These are phyloP conservation scores for Camelina laxa DNA, from an alignment of 345 rosid genomes.

Conservation along the genomic window DNA sequence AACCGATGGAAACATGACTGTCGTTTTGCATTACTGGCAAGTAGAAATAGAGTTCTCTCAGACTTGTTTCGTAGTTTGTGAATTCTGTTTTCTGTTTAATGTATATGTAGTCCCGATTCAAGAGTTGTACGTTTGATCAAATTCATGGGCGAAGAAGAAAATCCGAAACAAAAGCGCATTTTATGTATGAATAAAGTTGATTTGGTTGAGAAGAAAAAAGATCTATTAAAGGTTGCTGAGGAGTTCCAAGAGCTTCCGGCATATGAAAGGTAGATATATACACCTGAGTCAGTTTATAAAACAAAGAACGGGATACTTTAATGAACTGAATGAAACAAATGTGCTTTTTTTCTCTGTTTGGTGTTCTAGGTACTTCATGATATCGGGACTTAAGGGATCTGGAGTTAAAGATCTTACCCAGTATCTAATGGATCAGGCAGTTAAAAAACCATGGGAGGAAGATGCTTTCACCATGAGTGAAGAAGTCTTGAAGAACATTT, in stretches of 20 bases:
- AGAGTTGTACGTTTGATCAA: slow-evolving; percentile 78
- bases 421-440: slow-evolving; percentile 85
- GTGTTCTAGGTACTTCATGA: slow-evolving; percentile 73
- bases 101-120: slow-evolving; percentile 65
- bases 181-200: slow-evolving; percentile 95
- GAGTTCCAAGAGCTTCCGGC: slow-evolving; percentile 84
- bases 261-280: slow-evolving; percentile 64
- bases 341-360: slow-evolving; percentile 8
- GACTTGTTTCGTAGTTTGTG: slow-evolving; percentile 1
- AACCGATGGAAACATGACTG: not conserved
- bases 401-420: slow-evolving; percentile 77
- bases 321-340: not conserved
- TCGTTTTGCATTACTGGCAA: not conserved
- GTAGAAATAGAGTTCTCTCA: not conserved
- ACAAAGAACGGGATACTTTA: not conserved
- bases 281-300: not conserved
- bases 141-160: slow-evolving; percentile 66
- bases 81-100: slow-evolving; percentile 25
- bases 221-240: slow-evolving; percentile 69
- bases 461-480: slow-evolving; percentile 79
- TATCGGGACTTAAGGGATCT: slow-evolving; percentile 82
- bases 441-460: slow-evolving; percentile 93
- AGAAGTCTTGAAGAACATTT: slow-evolving; percentile 85
- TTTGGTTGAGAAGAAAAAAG: slow-evolving; percentile 79
- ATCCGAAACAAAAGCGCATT: slow-evolving; percentile 72